A percentile compares a stretch with the other conserved stretches of the same genome.
Evolutionary conservation across 225 moss, liverwort and hornwort genomes (phyloP).

Genomic region (Marchantia polymorpha): DNA sequence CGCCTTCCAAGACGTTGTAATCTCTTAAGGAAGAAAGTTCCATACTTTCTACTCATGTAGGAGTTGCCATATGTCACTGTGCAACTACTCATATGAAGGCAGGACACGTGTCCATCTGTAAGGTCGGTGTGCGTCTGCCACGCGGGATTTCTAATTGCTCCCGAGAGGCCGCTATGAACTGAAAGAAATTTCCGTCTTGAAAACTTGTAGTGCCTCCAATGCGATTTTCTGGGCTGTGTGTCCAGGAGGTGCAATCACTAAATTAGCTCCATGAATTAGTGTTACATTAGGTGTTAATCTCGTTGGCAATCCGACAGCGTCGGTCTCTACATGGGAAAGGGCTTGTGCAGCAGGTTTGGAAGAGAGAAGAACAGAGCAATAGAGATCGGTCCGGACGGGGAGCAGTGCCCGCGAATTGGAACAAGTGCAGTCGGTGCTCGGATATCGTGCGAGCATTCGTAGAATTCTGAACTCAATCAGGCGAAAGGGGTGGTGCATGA

Average conservation of each 20-base stretch:
- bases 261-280: not conserved
- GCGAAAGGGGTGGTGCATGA: not conserved
- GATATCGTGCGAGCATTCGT: not conserved
- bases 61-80: not conserved
- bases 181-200: not conserved
- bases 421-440: not conserved
- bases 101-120: not conserved
- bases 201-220: not conserved
- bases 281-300: not conserved
- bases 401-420: constrained; percentile 1
- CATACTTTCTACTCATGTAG: not conserved
- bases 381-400: constrained; percentile 5
- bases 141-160: not conserved
- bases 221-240: not conserved
- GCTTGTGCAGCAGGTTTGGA: not conserved
- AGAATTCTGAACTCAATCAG: not conserved
- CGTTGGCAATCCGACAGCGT: not conserved
- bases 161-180: not conserved
- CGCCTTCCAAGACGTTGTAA: no score
- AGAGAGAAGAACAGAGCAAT: not conserved
- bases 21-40: not conserved
- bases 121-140: no score
- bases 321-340: not conserved
- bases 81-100: not conserved
- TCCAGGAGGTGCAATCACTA: not conserved